These are phyloP conservation scores for Malus sieversii DNA, from an alignment of 306 rosid species.

Conservation along the genomic window DNA sequence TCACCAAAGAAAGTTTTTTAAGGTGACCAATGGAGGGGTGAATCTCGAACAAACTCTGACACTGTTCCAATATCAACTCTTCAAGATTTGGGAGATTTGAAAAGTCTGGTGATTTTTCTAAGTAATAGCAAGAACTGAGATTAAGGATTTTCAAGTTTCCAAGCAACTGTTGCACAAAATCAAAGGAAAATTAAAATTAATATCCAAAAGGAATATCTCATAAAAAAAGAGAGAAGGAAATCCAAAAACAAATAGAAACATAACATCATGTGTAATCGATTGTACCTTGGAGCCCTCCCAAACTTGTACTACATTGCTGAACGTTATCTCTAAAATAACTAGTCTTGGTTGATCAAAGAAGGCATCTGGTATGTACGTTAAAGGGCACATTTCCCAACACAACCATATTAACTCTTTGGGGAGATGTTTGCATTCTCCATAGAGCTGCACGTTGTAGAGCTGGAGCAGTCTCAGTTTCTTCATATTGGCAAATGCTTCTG, in stretches of 20 bases:
- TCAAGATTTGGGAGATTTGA: constrained; percentile 23
- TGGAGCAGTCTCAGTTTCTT: constrained; percentile 29
- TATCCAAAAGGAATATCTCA: no score
- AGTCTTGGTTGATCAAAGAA: no score
- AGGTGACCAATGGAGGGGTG: constrained; percentile 1
- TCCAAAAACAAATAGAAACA: no score
- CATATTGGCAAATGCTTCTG: constrained; percentile 32
- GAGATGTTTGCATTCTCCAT: background rate
- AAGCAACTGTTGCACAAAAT: background rate
- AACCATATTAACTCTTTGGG: no score
- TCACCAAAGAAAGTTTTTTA: background rate
- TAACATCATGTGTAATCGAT: no score
- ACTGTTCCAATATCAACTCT: constrained; percentile 11
- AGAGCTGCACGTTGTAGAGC: constrained; percentile 16
- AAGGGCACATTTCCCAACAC: no score
- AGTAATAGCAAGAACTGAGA: constrained; percentile 20
- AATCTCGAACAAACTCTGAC: constrained; percentile 1
- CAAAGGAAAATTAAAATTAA: no score
- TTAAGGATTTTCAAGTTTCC: constrained; percentile 19
- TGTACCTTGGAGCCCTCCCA: background rate
- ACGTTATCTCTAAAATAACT: no score
- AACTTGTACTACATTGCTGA: background rate
- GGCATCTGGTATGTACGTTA: no score
- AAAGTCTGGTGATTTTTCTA: constrained; percentile 21
- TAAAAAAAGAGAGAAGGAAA: no score